Evolutionary conservation across 345 rosid species (phyloP), one percentile per base, ranked within the genome.

Genomic region (Triadica sebifera): DNA sequence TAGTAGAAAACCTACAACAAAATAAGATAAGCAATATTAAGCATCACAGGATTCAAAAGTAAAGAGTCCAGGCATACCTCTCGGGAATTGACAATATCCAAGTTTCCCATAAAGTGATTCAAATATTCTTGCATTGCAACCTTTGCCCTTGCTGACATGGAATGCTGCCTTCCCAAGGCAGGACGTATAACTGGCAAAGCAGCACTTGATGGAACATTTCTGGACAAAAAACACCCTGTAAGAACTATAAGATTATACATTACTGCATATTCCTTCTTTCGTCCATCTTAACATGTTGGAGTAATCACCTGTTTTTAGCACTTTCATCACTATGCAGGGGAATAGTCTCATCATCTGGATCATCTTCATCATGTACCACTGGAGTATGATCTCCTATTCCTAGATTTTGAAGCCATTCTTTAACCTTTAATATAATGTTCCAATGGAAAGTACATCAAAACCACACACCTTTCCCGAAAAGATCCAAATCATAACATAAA

Each of bases 321-420:
- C 85, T 90, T 75, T 87, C 99, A 58, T 95, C 99, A 39, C 84
- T 89, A 84, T 88, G 90, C 62, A 93, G 71, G 1, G 85, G 88
- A 59, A 87, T 78, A 60, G 85, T 73, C 69, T 87, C 99, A 45
- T 95, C 98, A 60, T 88, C 96, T 73, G 85, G 89, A 62, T 95
- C 96, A 75, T 89, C 96, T 29, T 86, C 93, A 49, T 93, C 99
- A 72, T 90, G 97, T 75, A 86, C 85, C 51, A 81, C 87, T 6
- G 85, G 86, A 37, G 87, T 41, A 66, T 91, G 88, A 74, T 94
- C 98, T 80, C 95, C 98, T 52, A 94, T 88, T 90, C 98, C 98
- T 86, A 94, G 97, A 91, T 93, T 92, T 89, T 92, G 97, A 86
- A 94, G 98, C 98, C 98, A 94, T 81, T 92, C 98, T 94, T 91